Evolutionary conservation across 2,329 filamentous ascomycete species (phyloP).

Genomic region (Sporothrix inflata): DNA sequence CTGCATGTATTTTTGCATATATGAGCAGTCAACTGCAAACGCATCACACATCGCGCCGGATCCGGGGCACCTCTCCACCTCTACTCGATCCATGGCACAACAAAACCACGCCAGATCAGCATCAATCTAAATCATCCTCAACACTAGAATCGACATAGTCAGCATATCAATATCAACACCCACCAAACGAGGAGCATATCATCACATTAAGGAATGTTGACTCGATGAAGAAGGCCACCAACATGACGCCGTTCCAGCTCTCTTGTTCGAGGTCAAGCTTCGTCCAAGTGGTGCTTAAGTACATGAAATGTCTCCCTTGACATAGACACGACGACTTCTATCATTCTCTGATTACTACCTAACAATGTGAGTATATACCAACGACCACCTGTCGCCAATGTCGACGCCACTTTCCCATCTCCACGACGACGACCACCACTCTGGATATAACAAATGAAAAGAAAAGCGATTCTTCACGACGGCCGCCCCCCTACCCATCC

Average conservation of each 20-base stretch:
- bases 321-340: not conserved
- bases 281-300: not conserved
- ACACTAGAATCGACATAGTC: too few relatives aligned
- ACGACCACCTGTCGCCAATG: not conserved
- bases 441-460: not conserved
- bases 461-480: too few relatives aligned
- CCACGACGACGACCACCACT: not conserved
- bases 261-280: not conserved
- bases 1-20: not conserved
- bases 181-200: not conserved
- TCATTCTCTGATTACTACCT: not conserved
- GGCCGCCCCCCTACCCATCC: too few relatives aligned
- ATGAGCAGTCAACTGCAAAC: not conserved
- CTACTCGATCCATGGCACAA: too few relatives aligned
- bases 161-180: not conserved
- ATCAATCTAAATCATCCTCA: too few relatives aligned
- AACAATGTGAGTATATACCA: not conserved
- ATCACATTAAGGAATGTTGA: too few relatives aligned
- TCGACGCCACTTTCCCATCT: not conserved
- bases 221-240: too few relatives aligned
- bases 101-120: too few relatives aligned
- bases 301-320: too few relatives aligned
- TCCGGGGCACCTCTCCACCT: too few relatives aligned
- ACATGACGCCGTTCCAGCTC: too few relatives aligned
- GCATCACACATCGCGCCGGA: not conserved